phyloP scores from a whole-genome alignment of 352 stramenopile species.

The Globisporangium nunn region DNA sequence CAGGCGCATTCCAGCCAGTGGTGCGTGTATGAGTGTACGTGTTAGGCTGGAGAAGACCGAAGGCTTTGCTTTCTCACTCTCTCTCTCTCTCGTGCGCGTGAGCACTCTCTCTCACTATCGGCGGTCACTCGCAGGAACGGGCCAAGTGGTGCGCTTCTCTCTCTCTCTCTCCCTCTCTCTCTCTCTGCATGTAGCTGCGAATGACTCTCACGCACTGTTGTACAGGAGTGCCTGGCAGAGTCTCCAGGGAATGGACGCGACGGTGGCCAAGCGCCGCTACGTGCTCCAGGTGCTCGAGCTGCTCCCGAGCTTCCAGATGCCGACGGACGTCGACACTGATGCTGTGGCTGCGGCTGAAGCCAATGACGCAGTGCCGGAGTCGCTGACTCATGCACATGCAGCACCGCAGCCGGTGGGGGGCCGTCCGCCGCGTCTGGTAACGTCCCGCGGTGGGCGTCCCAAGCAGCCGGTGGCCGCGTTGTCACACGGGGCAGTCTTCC shows the following conservation, averaged over 20 bases:
- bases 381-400: neutral
- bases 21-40: constrained; percentile 13
- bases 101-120: neutral
- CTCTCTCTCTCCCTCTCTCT: neutral
- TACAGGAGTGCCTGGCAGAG: constrained; percentile 46
- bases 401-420: too few species aligned
- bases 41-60: neutral
- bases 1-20: constrained; percentile 47
- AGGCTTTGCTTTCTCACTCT: neutral
- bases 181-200: neutral
- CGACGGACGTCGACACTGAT: constrained; percentile 14
- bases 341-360: neutral
- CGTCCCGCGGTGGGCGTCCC: neutral
- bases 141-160: constrained; percentile 40
- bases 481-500: constrained; percentile 10
- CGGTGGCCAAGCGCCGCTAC: constrained; percentile 41
- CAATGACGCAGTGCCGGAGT: neutral
- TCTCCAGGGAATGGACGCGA: constrained; percentile 26
- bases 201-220: neutral
- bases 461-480: constrained; percentile 6
- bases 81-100: neutral
- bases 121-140: constrained; percentile 22
- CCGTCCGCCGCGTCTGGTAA: neutral
- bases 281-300: constrained; percentile 43
- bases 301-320: constrained; percentile 36